Evolutionary conservation across 768 basidiomycete species (phyloP).

Genomic region (Zangia roseola): DNA sequence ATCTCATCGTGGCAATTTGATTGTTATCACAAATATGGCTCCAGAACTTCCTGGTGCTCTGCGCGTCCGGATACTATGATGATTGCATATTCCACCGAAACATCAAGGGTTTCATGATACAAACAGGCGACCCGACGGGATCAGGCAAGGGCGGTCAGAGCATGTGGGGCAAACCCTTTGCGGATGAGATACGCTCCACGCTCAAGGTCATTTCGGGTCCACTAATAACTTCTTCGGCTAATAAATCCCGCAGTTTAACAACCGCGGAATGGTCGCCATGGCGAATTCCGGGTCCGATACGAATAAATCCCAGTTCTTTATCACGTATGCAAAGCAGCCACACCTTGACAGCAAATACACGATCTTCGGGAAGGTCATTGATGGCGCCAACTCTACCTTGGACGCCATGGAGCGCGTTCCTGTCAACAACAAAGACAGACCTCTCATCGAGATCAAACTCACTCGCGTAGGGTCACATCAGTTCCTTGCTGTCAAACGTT

Average conservation of each 20-base stretch:
- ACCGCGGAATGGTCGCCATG: constrained; percentile 95
- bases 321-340: constrained; percentile 88
- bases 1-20: not conserved
- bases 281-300: constrained; percentile 94
- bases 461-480: constrained; percentile 60
- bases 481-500: not conserved
- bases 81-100: constrained; percentile 88
- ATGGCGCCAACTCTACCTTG: constrained; percentile 90
- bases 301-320: constrained; percentile 91
- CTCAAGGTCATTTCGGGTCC: constrained; percentile 57
- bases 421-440: constrained; percentile 88
- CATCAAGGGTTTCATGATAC: constrained; percentile 95
- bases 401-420: constrained; percentile 93
- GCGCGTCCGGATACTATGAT: constrained; percentile 87
- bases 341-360: constrained; percentile 95
- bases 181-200: constrained; percentile 91
- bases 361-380: constrained; percentile 97
- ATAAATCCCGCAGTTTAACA: constrained; percentile 72
- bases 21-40: not conserved
- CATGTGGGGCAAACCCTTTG: constrained; percentile 91
- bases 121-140: constrained; percentile 87
- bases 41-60: constrained; percentile 94
- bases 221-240: not conserved
- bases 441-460: constrained; percentile 81
- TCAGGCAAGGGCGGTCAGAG: constrained; percentile 96